Evolutionary conservation across 2,329 filamentous ascomycete genomes (phyloP).

Genomic region (Scedosporium dehoogii): DNA sequence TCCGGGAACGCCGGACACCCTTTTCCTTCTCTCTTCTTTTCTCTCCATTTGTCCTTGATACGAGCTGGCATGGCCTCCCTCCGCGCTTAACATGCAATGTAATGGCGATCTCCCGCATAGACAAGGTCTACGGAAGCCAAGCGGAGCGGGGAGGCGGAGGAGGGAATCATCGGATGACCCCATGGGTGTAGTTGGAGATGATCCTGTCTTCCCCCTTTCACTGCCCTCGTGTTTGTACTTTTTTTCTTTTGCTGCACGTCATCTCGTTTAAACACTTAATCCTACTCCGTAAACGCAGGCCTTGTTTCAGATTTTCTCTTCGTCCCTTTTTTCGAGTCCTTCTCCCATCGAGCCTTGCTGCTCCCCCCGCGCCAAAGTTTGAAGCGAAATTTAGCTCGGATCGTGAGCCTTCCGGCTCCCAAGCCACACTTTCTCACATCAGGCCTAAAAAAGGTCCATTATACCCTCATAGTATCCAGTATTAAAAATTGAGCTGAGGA

Average conservation of each 20-base stretch:
- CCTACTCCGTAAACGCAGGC: too few relatives aligned
- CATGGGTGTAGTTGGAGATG: neutral
- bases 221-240: neutral
- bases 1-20: too few relatives aligned
- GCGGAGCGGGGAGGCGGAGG: neutral
- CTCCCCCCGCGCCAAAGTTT: too few relatives aligned
- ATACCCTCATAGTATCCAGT: too few relatives aligned
- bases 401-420: neutral
- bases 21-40: too few relatives aligned
- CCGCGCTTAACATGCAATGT: neutral
- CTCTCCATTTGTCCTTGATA: too few relatives aligned
- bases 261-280: neutral
- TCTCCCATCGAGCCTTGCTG: too few relatives aligned
- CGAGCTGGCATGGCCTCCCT: neutral
- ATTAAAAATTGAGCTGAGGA: neutral
- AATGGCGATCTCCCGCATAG: neutral
- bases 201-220: neutral
- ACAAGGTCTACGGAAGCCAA: neutral
- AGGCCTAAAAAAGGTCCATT: too few relatives aligned
- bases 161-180: neutral
- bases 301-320: too few relatives aligned
- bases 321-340: too few relatives aligned
- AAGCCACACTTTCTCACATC: neutral
- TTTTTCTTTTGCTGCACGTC: neutral
- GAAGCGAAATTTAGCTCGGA: neutral